Evolutionary conservation across 306 rosid genomes (phyloP), one percentile per base, ranked within the genome.

Genomic region (Lablab purpureus): DNA sequence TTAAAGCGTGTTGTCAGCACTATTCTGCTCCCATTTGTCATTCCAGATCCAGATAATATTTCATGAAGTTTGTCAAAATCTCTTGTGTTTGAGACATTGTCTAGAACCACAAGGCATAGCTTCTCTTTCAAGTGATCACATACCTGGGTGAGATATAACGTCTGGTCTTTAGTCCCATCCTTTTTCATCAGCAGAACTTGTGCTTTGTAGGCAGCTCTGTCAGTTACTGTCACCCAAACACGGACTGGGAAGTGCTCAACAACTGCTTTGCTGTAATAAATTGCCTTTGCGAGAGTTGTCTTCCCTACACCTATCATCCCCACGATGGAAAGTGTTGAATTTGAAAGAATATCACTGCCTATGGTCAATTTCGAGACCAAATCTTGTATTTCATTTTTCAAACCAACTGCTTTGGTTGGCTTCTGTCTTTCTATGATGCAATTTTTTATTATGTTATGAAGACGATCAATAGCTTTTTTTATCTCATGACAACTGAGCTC

Each of bases 231-330:
- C 34, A 81, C 71, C 90, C 84, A 78, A 9, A 34, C 78, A 28
- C 81, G 83, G 73, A 45, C 10, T 14, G 70, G 70, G 70, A 84
- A 87, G 56, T 59, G 59, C 1, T 46, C 1, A 5, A 22, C 19
- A 10, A 75, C 34, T 10, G 25, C 7, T 28, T 67, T 37, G 58
- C 71, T 64, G 34, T 76, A 15, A 73, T 28, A 87, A 37, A 87
- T 72, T 41, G 28, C 60, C 11, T 79, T 76, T 13, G 90, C 88
- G 37, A 87, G 64, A 67, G 85, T 76, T 22, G 84, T 84, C 85
- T 87, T 87, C 40, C 90, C 90, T 6, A 76, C 62, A 36, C 90
- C 90, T 43, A 13, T 34, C 58, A 87, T 87, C 65, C 87, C 90
- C 25, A 72, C 78, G 37, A 84, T 87, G 67, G 70, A 84, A 71